A percentile compares a stretch with the other conserved stretches of the same genome.
phyloP scores from a whole-genome alignment of 2,329 filamentous ascomycete species.

The Cercospora berteroae region DNA sequence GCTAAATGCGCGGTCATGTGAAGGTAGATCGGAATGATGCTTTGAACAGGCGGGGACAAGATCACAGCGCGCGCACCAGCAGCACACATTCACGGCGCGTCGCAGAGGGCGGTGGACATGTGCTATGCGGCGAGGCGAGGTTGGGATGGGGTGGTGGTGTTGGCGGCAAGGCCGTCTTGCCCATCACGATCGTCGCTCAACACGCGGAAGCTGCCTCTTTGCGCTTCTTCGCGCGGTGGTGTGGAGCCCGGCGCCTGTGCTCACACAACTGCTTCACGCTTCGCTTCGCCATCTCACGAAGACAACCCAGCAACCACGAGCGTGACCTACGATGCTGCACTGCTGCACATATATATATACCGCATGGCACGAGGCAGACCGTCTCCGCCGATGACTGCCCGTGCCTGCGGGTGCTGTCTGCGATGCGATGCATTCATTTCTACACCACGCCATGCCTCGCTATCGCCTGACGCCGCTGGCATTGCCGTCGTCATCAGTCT shows the following conservation, averaged over 20 bases:
- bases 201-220: neutral
- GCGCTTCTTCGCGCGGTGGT: neutral
- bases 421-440: neutral
- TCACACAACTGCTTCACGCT: neutral
- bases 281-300: neutral
- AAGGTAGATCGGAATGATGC: constrained; percentile 2
- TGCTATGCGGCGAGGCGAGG: neutral
- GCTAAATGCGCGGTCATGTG: constrained; percentile 3
- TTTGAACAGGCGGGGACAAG: neutral
- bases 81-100: neutral
- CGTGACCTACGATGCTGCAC: neutral
- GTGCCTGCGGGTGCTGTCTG: neutral
- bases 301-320: neutral
- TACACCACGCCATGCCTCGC: neutral
- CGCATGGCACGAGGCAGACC: neutral
- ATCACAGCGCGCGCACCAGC: neutral
- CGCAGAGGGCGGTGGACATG: neutral
- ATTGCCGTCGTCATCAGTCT: neutral
- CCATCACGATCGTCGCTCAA: neutral
- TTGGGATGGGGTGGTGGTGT: constrained; percentile 34
- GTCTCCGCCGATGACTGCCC: neutral
- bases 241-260: neutral
- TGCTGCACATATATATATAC: neutral
- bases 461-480: neutral
- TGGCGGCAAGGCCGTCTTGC: neutral